Evolutionary conservation across 202 grass and related monocot genomes (phyloP), one percentile per base, ranked within the genome.

Genomic region (Digitaria exilis): DNA sequence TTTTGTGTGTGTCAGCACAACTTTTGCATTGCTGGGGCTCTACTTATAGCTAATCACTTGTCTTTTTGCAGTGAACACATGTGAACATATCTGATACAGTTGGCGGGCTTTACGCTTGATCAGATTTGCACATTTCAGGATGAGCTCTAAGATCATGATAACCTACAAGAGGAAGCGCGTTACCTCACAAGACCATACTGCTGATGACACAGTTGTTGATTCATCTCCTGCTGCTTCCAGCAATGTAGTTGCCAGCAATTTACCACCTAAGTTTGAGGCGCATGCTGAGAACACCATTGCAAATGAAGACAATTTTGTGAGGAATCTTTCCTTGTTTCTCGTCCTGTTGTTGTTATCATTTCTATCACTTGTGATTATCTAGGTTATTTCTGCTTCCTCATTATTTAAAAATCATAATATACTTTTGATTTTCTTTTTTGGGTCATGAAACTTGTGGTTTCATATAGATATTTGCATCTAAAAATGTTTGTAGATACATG

Each of bases 121-220:
- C 45, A 18, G 25, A 59, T 65, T 25, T 28, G 8, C 29, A 13
- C 67, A 81, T 81, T 55, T 39, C 41, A 66, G 32, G 69, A 91
- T 88, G 90, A 88, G 79, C 60, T 45, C 68, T 19, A 91, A 76
- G 73, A 15, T 42, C 45, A 81, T 82, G 31, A 82, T 88, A 64
- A 86, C 86, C 14, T 88, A 91, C 90, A 85, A 88, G 83, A 82
- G 90, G 86, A 91, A 91, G 83, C 86, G 75, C 44, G 37, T 30
- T 17, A 28, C 86, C 18, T 69, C 86, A 21, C 59, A 25, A 22
- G 28, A 22, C 9, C 29, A 25, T 73, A 19, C 30, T 65, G 32
- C 79, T 5, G 75, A 85, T 41, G 83, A 34, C 17, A 63, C 34
- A 18, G 21, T 30, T 35, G 51, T 22, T 12, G 28, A 80, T 4